These are phyloP conservation scores for Aspergillus ochraceus DNA, from an alignment of 2,329 filamentous ascomycete species.

Conservation along the genomic window DNA sequence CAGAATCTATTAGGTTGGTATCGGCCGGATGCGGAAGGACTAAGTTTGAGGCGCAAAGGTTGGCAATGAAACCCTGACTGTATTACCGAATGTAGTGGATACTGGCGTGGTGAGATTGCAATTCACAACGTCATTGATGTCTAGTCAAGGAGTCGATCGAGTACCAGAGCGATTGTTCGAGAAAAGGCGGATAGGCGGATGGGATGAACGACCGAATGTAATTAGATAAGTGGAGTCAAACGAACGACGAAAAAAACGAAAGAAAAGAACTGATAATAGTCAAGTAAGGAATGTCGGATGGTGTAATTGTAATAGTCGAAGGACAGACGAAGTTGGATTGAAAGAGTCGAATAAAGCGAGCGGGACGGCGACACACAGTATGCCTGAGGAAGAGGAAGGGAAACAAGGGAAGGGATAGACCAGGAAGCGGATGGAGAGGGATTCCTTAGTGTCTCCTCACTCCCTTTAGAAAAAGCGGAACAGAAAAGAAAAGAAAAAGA, in stretches of 20 bases:
- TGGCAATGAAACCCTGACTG: slow-evolving; percentile 3
- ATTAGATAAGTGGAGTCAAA: slow-evolving; percentile 8
- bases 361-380: slow-evolving; percentile 36
- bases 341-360: slow-evolving; percentile 26
- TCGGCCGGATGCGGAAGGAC: slow-evolving; percentile 37
- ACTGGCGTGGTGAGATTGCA: slow-evolving; percentile 13
- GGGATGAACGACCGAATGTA: slow-evolving; percentile 14
- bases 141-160: slow-evolving; percentile 7
- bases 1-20: slow-evolving; percentile 33
- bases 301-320: slow-evolving; percentile 17
- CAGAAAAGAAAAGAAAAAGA: slow-evolving; percentile 1
- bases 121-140: slow-evolving; percentile 25
- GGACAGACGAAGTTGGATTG: slow-evolving; percentile 15
- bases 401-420: slow-evolving; percentile 5
- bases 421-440: slow-evolving; percentile 4
- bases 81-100: slow-evolving; percentile 6
- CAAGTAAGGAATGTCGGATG: slow-evolving; percentile 12
- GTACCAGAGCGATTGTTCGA: slow-evolving; percentile 18
- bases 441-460: not conserved
- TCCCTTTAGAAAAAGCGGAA: not conserved
- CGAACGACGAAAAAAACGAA: slow-evolving; percentile 8
- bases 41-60: slow-evolving; percentile 11
- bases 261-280: slow-evolving; percentile 10
- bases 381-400: slow-evolving; percentile 19
- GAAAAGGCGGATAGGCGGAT: slow-evolving; percentile 2